phyloP scores from a whole-genome alignment of 2,329 filamentous ascomycete species.

The Aplosporella prunicola region DNA sequence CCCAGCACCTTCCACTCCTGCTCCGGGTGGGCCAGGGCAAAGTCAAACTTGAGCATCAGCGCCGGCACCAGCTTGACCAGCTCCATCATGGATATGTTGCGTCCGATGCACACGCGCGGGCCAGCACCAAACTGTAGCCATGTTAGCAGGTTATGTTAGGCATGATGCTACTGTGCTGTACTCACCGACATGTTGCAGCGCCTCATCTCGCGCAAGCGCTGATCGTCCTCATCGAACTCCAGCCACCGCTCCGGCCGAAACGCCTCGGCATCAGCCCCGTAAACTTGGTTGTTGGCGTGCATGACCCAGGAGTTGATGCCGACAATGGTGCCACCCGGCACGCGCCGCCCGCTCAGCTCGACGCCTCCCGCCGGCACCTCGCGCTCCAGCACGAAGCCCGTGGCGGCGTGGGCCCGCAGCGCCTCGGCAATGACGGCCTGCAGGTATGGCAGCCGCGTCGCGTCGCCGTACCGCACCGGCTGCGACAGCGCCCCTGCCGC shows the following conservation, averaged over 20 bases:
- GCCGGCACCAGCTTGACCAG: slow-evolving; percentile 18
- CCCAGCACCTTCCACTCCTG: slow-evolving; percentile 1
- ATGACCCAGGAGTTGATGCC: slow-evolving; percentile 27
- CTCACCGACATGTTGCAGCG: slow-evolving; percentile 1
- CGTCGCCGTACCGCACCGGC: slow-evolving; percentile 14
- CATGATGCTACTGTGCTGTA: too few relatives aligned
- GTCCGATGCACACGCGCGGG: slow-evolving; percentile 17
- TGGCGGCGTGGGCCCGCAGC: not conserved
- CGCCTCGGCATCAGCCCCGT: slow-evolving; percentile 21
- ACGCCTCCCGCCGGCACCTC: not conserved
- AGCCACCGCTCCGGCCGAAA: slow-evolving; percentile 30
- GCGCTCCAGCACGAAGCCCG: not conserved
- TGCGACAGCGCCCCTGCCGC: slow-evolving; percentile 5
- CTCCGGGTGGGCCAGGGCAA: slow-evolving; percentile 11
- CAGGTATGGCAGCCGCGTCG: slow-evolving; percentile 15
- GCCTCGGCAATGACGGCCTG: slow-evolving; percentile 16
- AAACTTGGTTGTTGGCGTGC: slow-evolving; percentile 19
- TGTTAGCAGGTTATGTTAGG: too few relatives aligned
- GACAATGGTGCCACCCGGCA: slow-evolving; percentile 12
- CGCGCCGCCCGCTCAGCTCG: too few relatives aligned
- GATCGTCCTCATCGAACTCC: not conserved
- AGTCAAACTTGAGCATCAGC: slow-evolving; percentile 15
- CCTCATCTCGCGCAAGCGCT: not conserved
- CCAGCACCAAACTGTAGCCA: slow-evolving; percentile 16
- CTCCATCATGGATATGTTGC: slow-evolving; percentile 18